Evolutionary conservation across 2,329 filamentous ascomycete genomes (phyloP), one percentile per base, ranked within the genome.

Genomic region (Exophiala phaeomuriformis): DNA sequence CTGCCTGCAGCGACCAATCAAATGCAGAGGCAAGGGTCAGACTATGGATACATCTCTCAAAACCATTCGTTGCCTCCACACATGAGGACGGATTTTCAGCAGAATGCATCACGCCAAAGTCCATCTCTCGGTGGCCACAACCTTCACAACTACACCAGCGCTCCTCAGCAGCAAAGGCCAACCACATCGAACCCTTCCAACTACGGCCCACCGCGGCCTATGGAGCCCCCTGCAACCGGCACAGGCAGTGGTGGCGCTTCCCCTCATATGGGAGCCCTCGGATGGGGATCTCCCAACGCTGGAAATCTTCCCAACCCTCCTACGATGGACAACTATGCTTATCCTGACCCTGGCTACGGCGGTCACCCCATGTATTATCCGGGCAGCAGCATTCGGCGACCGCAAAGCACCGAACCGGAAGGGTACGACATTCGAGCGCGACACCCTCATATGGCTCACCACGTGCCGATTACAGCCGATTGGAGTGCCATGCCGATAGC

Each of bases 221-320:
- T 96, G 48, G 91, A 96, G 72, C 83, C 84, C 27, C 89, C 90
- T 9, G 75, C 83, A 29, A 90, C 82, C 68, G 76, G 81, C 2
- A 82, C 79, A 47, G 78, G 78, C 51, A 95, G 88, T 66, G 84
- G 81, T n/a, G 82, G 76, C 52, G 86, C 87, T 49, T 95, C 90
- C 69, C 90, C 91, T 47, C 90, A 96, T 69, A 88, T 95, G 82
- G 72, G 74, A 57, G 83, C 79, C 56, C 79, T 88, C 58, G 86
- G 88, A 51, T 96, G 91, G 90, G 86, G 89, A 61, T 94, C 90
- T 3, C 90, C 90, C 3, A 82, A 84, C 1, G 86, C 90, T 61
- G 81, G 82, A 59, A 79, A 80, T 32, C 82, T 89, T 61, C 82
- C 85, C 6, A 85, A 86, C 5, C 86, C 90, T 42, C 80, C 78